Conservation (phyloP, 2,329 filamentous ascomycete species). For the Metarhizium sp. region DNA sequence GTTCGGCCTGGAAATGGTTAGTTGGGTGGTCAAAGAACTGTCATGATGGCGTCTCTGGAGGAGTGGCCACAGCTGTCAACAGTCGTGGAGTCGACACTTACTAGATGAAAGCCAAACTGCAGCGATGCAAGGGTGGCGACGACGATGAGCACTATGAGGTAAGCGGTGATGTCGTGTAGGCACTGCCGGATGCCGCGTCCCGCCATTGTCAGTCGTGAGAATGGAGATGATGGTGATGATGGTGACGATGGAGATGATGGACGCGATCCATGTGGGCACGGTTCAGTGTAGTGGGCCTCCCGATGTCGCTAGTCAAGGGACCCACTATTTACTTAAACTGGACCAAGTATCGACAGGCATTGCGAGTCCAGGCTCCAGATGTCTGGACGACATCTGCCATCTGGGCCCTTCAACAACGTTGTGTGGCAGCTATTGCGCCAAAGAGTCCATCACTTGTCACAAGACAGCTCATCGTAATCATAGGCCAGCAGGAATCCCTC, state of each 20-base stretch:
- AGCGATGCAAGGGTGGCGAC: constrained; percentile 78
- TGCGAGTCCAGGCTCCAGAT: no score
- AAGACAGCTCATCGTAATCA: no score
- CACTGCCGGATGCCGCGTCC: constrained; percentile 12
- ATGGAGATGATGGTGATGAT: background rate
- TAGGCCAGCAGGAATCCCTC: no score
- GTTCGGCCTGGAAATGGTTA: constrained; percentile 54
- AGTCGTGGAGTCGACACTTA: constrained; percentile 29
- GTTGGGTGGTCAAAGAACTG: background rate
- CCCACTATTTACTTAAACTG: no score
- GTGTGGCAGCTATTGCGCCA: no score
- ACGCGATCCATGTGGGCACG: background rate
- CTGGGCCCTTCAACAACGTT: no score
- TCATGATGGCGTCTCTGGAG: background rate
- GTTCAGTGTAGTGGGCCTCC: background rate
- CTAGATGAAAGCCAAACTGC: constrained; percentile 90
- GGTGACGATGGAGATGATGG: background rate
- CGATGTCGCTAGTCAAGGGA: no score
- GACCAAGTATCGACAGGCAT: no score
- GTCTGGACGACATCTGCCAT: no score
- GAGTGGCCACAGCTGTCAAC: background rate
- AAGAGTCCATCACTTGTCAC: no score
- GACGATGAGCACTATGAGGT: constrained; percentile 66
- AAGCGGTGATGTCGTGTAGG: constrained; percentile 53
- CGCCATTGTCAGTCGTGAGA: constrained; percentile 18